Base-by-base conservation (phyloP, 352 stramenopile species). In the Pythium plurisporium region DNA sequence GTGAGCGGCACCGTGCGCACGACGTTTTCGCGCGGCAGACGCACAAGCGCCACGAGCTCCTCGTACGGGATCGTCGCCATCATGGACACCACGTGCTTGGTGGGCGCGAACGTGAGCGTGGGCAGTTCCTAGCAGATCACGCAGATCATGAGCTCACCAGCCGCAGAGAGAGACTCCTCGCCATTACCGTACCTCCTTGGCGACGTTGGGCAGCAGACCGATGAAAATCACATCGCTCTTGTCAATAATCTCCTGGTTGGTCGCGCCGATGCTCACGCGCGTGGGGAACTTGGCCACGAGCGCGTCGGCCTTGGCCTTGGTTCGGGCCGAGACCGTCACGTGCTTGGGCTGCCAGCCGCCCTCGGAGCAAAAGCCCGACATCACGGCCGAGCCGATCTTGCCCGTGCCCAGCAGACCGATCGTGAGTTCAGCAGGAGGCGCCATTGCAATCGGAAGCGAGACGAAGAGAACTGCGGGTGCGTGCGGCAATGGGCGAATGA, bases 51-150 rank as follows among this genome's bases (percentile, higher is more conserved):
- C 42, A 92, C 57, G 45, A 94, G 69, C 55, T 94, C 82, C 12
- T 92, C 77, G 72, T 87, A 94, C 27, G 82, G 85, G 65, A 94
- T 91, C 30, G 85, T 94, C 42, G 85, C 85, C 85, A 94, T 94
- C 85, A 92, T 94, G 52, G 82, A 92, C 38, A 94, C 70, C 31
- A 94, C 78, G 26, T 45, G 67, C 67, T 91, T 86, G 56, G 68
- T 66, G 8, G 79, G 47, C 19, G 69, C 63, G 41, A 94, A 92
- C 26, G 62, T 73, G 41, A 94, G 70, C 65, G 78, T 82, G 31
- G 80, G 85, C 38, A 92, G 69, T 59, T 89, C 79, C 55, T 86
- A 63, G 14, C 25, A 8, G 30, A 15, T 26, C 47, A 15, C 27
- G 19, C n/a, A 44, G 31, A n/a, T n/a, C n/a, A n/a, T n/a, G n/a